Evolutionary conservation across 768 basidiomycete species (phyloP), one percentile per base, ranked within the genome.

Genomic region (Pholiota microspora): DNA sequence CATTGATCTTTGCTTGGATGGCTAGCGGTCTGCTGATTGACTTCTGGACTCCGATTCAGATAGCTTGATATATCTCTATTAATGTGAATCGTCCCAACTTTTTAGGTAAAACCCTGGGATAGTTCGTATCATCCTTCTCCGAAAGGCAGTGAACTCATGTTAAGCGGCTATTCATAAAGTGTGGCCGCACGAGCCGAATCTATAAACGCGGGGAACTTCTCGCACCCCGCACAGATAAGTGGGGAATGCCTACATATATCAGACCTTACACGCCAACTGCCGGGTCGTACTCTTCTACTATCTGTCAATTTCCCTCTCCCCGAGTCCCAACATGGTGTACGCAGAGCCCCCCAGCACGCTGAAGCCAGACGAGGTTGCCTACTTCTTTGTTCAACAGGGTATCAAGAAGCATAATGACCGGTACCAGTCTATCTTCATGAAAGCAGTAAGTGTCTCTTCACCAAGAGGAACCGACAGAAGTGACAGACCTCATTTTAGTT

Each of bases 401-500:
- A 73, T 87, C 23, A 66, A 64, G 10, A 90, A 89, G 67, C 88
- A 89, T 64, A 77, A 73, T 44, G 84, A 84, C 38, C 81, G 84
- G 2, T 78, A 75, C 53, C 81, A 84, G 47, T 75, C 72, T 31
- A 65, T 83, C 1, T 88, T 90, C 67, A 66, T 85, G 55, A 90
- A 90, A 68, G 84, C 87, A 4, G 88, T 88, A 56, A 55, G 84
- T 73, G n/a, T 2, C 29, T 27, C 29, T 46, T 32, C 29, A 7
- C 4, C 27, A 15, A 7, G 13, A n/a, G n/a, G n/a, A 10, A 36
- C 12, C 6, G 7, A 18, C 24, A 16, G 16, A 7, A 9, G 13
- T 18, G 12, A 46, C 2, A 4, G 29, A 16, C 21, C 9, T 13
- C 4, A 25, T 25, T 27, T 29, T 4, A 89, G 87, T 78, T 88